Conservation (phyloP, 139 green algal genomes). For the Chlorella vulgaris region DNA sequence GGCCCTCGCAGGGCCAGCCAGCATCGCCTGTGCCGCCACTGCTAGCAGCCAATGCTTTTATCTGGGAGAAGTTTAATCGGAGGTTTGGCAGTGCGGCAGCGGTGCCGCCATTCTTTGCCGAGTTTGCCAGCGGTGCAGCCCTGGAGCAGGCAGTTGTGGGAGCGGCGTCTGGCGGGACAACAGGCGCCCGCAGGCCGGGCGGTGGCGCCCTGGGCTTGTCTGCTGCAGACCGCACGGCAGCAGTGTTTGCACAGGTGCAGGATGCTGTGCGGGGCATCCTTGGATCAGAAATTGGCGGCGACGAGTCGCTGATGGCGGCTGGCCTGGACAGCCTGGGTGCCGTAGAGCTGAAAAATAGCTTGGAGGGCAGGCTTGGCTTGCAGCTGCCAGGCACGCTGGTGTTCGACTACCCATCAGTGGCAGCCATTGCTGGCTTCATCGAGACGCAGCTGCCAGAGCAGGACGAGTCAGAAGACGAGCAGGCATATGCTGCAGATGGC, state of each 20-base stretch:
- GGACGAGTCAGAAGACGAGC: constrained; percentile 12
- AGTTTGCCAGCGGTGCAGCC: constrained; percentile 30
- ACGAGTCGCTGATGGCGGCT: constrained; percentile 74
- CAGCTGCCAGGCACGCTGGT: constrained; percentile 79
- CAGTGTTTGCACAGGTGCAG: constrained; percentile 34
- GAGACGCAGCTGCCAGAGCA: constrained; percentile 15
- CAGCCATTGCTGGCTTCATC: constrained; percentile 47
- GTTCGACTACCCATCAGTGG: constrained; percentile 85
- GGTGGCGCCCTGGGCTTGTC: neutral
- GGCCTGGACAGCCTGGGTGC: constrained; percentile 82
- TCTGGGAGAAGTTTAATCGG: constrained; percentile 45
- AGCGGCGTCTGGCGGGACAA: neutral
- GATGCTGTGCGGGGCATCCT: constrained; percentile 54
- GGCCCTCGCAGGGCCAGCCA: neutral
- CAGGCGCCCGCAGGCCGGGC: neutral
- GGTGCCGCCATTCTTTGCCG: constrained; percentile 31
- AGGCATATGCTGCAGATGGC: neutral
- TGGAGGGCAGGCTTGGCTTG: constrained; percentile 65
- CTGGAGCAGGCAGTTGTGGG: neutral
- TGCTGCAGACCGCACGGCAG: constrained; percentile 28
- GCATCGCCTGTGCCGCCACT: constrained; percentile 18
- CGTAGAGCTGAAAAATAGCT: constrained; percentile 61
- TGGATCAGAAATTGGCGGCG: constrained; percentile 42
- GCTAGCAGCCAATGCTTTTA: constrained; percentile 45
- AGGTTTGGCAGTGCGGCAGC: constrained; percentile 34